Base-by-base conservation (phyloP, 2,329 filamentous ascomycete genomes). In the Aspergillus sergii region DNA sequence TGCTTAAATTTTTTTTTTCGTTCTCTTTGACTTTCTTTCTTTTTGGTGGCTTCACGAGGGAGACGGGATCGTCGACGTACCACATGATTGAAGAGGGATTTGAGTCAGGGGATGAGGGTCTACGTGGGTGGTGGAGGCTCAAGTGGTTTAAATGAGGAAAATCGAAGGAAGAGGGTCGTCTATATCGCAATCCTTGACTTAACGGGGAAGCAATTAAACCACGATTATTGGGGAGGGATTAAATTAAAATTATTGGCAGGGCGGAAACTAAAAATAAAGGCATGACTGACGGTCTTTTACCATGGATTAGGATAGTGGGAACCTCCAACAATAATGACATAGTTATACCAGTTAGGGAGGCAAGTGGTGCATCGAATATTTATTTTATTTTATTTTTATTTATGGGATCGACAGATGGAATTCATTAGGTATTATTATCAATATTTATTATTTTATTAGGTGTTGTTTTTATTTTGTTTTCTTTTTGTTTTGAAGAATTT, bases 81-180 rank as follows among this genome's bases (percentile, higher is more conserved):
- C 73, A 76, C 73, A 75, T 75, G 63, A 53, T 66, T 56, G 43
- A 50, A 41, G 57, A 32, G 57, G 21, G 43, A 48, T 36, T 34
- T 54, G 23, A 39, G 51, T 26, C 39, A 32, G 41, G 50, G n/a
- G 48, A 51, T 45, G 48, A 51, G 46, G 46, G 7, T 51, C 11
- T 48, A 36, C 14, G 34, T 36, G 14, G 34, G 34, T 36, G 34
- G 34, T 36, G 34, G 34, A 36, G 34, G 34, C 34, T 36, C 12
- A 36, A 12, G 43, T 45, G 11, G 6, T 28, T 12, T 12, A 50
- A 48, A 26, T 39, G 50, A 36, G 28, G n/a, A 53, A 28, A 48
- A 60, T 68, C 61, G 59, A 66, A 39, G 43, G 39, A 57, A 60
- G 45, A 58, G 55, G 54, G 45, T 54, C 30, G 51, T 39, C 32